Evolutionary conservation across 1,284 basidiomycete species (phyloP).

Genomic region (Ustilago trichophora): DNA sequence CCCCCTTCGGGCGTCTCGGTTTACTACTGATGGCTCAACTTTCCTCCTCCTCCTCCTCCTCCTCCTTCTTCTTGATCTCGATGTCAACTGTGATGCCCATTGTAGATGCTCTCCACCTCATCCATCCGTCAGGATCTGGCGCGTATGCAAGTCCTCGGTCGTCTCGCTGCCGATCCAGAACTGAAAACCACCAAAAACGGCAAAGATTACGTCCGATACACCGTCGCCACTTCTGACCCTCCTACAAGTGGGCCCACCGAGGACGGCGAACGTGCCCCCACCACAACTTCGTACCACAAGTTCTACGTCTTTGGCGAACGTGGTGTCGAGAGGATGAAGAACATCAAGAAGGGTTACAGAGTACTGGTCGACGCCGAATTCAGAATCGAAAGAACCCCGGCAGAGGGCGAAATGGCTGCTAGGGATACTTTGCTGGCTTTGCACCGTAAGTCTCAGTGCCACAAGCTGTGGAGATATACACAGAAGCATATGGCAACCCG

Average conservation of each 20-base stretch:
- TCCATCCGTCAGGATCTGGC: constrained; percentile 49
- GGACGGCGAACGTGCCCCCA: constrained; percentile 36
- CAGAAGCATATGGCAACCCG: too few species aligned
- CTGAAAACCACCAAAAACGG: constrained; percentile 58
- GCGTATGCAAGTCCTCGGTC: constrained; percentile 63
- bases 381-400: constrained; percentile 47
- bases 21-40: too few species aligned
- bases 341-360: constrained; percentile 58
- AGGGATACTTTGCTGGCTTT: constrained; percentile 47
- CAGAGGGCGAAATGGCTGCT: constrained; percentile 41
- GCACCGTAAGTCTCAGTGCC: constrained; percentile 61
- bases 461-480: too few species aligned
- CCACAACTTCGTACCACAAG: constrained; percentile 55
- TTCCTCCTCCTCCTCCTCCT: too few species aligned
- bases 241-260: constrained; percentile 54
- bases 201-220: constrained; percentile 65
- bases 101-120: constrained; percentile 56
- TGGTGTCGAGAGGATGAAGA: constrained; percentile 52
- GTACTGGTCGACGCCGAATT: constrained; percentile 63
- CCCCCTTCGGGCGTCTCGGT: too few species aligned
- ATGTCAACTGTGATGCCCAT: too few species aligned
- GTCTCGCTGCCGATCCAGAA: constrained; percentile 62
- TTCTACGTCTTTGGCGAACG: constrained; percentile 60
- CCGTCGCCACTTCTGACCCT: constrained; percentile 60
- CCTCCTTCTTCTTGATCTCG: too few species aligned